Evolutionary conservation across 345 rosid species (phyloP).

Genomic region (Syzygium jambos): DNA sequence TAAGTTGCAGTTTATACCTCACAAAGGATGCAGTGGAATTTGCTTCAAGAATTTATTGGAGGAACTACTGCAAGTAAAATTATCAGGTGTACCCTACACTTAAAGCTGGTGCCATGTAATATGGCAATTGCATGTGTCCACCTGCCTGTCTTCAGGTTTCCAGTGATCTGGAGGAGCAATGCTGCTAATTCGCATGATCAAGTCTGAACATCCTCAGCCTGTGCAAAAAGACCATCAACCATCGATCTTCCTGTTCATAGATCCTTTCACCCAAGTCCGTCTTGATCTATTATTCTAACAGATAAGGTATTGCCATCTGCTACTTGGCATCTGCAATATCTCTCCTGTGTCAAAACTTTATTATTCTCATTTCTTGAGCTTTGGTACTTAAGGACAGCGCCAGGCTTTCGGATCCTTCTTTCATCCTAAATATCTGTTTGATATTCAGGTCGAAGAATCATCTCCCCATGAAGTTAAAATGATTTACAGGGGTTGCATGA

Average conservation of each 20-base stretch:
- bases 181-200: background rate
- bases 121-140: background rate
- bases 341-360: background rate
- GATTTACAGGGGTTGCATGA: background rate
- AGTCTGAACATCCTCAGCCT: background rate
- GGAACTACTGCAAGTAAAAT: constrained; percentile 19
- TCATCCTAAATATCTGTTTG: background rate
- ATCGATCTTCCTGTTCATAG: background rate
- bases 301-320: background rate
- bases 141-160: background rate
- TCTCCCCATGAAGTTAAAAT: background rate
- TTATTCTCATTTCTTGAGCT: background rate
- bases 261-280: background rate
- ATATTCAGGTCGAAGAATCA: background rate
- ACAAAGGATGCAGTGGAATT: constrained; percentile 21
- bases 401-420: background rate
- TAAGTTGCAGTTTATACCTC: constrained; percentile 39
- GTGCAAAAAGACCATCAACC: background rate
- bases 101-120: background rate
- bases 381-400: background rate
- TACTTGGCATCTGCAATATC: background rate
- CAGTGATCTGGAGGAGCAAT: background rate
- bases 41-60: constrained; percentile 30
- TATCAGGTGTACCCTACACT: background rate
- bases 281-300: background rate